Conservation (phyloP, 495 filamentous ascomycete species). For the Penicillium robsamsonii region DNA sequence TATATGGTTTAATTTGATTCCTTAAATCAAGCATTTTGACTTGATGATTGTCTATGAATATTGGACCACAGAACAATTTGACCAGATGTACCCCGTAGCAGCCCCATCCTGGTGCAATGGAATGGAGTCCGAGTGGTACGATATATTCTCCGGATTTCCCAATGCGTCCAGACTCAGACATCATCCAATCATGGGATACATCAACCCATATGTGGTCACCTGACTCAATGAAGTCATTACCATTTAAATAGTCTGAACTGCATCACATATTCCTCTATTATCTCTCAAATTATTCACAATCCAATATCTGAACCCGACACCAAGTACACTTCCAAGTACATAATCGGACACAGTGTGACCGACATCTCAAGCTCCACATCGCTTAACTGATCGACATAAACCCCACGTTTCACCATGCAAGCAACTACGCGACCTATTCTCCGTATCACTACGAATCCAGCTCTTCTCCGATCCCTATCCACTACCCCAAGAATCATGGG, state of each 20-base stretch:
- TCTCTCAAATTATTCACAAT: not conserved
- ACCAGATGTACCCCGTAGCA: no score
- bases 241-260: not conserved
- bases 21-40: not conserved
- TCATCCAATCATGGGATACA: not conserved
- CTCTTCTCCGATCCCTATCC: constrained; percentile 53
- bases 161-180: no score
- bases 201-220: constrained; percentile 1
- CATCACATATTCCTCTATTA: not conserved
- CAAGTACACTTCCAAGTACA: not conserved
- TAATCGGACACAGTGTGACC: not conserved
- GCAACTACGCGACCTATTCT: constrained; percentile 52
- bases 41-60: not conserved
- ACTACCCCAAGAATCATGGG: constrained; percentile 54
- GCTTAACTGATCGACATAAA: constrained; percentile 8
- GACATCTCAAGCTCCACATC: not conserved
- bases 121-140: not conserved
- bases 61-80: no score
- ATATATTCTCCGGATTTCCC: not conserved
- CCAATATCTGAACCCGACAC: not conserved
- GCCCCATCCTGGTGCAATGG: not conserved
- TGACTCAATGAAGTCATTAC: constrained; percentile 3
- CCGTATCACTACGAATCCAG: constrained; percentile 33
- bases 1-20: not conserved
- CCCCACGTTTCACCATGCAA: constrained; percentile 19